These are phyloP conservation scores for Phanerochaete sordida DNA, from an alignment of 768 basidiomycete genomes.

Conservation along the genomic window DNA sequence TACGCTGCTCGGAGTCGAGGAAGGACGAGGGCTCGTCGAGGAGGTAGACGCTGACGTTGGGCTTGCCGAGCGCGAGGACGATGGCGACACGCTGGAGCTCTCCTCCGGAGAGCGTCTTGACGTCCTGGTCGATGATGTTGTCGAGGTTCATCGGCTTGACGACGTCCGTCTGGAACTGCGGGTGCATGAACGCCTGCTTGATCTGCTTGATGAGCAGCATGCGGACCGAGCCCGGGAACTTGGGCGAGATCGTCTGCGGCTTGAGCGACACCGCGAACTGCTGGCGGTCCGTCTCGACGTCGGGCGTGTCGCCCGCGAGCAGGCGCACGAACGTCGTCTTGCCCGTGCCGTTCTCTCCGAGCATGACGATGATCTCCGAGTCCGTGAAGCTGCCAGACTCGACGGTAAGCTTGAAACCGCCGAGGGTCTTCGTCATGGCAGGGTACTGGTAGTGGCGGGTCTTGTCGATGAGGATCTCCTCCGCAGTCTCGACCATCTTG, in stretches of 20 bases:
- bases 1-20: conserved; percentile 99
- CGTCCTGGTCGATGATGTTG: conserved; percentile 94
- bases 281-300: conserved; percentile 78
- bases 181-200: conserved; percentile 95
- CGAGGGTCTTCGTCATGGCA: conserved; percentile 95
- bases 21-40: conserved; percentile 94
- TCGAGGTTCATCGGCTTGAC: conserved; percentile 97
- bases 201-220: conserved; percentile 93
- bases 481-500: conserved; percentile 96
- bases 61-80: conserved; percentile 86
- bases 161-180: conserved; percentile 99
- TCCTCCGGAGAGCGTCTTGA: conserved; percentile 97
- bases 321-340: conserved; percentile 98
- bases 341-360: conserved; percentile 98
- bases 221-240: conserved; percentile 95
- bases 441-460: conserved; percentile 91
- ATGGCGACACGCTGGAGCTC: conserved; percentile 98
- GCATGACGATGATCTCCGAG: conserved; percentile 98
- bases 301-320: conserved; percentile 90
- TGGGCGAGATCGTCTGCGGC: conserved; percentile 97
- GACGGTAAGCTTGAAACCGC: conserved; percentile 92
- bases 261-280: conserved; percentile 89
- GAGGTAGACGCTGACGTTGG: conserved; percentile 84
- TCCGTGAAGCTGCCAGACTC: conserved; percentile 92
- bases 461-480: conserved; percentile 84